These are phyloP conservation scores for Scheffersomyces stambukii DNA, from an alignment of 1,139 yeast genomes.

Conservation along the genomic window DNA sequence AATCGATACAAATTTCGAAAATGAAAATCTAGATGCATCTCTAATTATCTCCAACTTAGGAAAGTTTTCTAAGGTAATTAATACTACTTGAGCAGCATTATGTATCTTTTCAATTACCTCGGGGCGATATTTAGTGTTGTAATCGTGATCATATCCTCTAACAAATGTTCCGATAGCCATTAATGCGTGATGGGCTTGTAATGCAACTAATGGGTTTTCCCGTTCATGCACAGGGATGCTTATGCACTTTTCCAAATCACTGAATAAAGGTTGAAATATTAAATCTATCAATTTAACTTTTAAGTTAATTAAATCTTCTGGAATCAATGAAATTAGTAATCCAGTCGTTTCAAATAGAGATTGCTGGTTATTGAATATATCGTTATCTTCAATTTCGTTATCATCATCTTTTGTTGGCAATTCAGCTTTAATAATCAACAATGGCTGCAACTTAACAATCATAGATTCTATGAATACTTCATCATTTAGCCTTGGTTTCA, in stretches of 20 bases:
- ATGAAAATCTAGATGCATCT: constrained; percentile 82
- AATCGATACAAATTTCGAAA: constrained; percentile 81
- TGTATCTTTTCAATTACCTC: constrained; percentile 52
- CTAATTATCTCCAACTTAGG: constrained; percentile 66
- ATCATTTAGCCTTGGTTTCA: constrained; percentile 51
- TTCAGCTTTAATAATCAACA: constrained; percentile 58
- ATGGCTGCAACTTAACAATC: constrained; percentile 39
- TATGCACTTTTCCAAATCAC: constrained; percentile 65
- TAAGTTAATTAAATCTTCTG: constrained; percentile 17
- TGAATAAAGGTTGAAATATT: constrained; percentile 74
- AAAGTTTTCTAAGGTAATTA: constrained; percentile 77
- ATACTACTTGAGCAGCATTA: constrained; percentile 75
- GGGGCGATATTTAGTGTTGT: constrained; percentile 22
- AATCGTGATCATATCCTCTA: constrained; percentile 65
- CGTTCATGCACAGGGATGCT: constrained; percentile 27
- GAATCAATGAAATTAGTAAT: constrained; percentile 49
- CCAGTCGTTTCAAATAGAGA: constrained; percentile 83
- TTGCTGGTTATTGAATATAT: constrained; percentile 72
- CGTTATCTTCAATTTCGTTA: constrained; percentile 52
- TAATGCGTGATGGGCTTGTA: constrained; percentile 81
- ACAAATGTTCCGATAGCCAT: constrained; percentile 90
- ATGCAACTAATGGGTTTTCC: constrained; percentile 43
- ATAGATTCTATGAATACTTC: constrained; percentile 31
- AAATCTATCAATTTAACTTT: constrained; percentile 52
- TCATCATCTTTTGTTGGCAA: constrained; percentile 50